Conservation (phyloP, 768 basidiomycete species). For the Termitomyces sp. region DNA sequence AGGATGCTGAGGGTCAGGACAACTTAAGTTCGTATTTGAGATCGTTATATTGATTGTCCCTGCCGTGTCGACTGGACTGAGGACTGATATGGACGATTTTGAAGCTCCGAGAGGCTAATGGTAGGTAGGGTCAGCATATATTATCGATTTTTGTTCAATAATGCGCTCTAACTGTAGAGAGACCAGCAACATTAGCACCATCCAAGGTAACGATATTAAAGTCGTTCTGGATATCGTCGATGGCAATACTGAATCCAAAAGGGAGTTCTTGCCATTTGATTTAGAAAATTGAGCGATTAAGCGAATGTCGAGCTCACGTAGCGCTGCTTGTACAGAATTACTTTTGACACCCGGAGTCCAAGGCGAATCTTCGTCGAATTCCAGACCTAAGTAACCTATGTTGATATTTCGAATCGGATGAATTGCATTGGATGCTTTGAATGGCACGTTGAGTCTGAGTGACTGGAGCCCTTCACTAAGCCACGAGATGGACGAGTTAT, state of each 20-base stretch:
- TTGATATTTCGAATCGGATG: constrained; percentile 62
- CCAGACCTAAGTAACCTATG: constrained; percentile 57
- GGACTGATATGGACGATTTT: constrained; percentile 52
- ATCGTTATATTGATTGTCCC: constrained; percentile 68
- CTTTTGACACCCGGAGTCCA: constrained; percentile 60
- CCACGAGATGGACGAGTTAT: constrained; percentile 62
- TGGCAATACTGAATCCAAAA: constrained; percentile 62
- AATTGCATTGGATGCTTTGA: constrained; percentile 48
- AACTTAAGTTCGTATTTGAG: constrained; percentile 45
- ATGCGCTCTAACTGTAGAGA: constrained; percentile 46
- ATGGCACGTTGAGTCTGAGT: constrained; percentile 60
- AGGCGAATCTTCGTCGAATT: constrained; percentile 48
- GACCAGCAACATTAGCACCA: constrained; percentile 48
- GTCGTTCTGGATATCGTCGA: constrained; percentile 60
- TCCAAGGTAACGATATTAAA: constrained; percentile 56
- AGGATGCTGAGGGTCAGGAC: constrained; percentile 43
- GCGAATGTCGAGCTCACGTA: constrained; percentile 38
- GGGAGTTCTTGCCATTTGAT: constrained; percentile 47
- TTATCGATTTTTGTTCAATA: not conserved
- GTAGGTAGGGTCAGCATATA: not conserved
- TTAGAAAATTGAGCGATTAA: not conserved
- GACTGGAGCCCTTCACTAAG: constrained; percentile 57
- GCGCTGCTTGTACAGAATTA: constrained; percentile 53
- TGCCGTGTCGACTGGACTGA: constrained; percentile 50
- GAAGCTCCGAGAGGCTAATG: constrained; percentile 60